These are phyloP conservation scores for Forsythia viridissima DNA, from an alignment of 257 asterid genomes.

Conservation along the genomic window DNA sequence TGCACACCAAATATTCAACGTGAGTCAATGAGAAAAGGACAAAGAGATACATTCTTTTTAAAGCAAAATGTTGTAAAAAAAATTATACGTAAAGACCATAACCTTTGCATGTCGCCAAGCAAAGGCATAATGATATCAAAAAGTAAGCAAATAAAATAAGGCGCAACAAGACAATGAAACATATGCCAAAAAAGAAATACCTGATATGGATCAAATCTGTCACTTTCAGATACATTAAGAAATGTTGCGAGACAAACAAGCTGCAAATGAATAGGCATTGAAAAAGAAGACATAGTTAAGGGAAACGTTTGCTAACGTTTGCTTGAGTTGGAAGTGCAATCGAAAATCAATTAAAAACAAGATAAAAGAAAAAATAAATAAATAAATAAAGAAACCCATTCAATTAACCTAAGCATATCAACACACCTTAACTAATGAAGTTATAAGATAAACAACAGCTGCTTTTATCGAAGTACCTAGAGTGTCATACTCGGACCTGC, in stretches of 20 bases:
- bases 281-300: background rate
- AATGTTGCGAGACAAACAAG: constrained; percentile 96
- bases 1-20: background rate
- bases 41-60: background rate
- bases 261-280: constrained; percentile 40
- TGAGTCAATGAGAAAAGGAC: background rate
- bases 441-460: constrained; percentile 75
- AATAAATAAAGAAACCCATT: background rate
- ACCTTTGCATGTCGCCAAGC: background rate
- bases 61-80: background rate
- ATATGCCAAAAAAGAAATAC: constrained; percentile 30
- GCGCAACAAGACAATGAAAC: background rate
- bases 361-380: background rate
- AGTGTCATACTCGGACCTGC: constrained; percentile 93
- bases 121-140: background rate
- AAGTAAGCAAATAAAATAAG: background rate
- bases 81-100: background rate
- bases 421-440: constrained; percentile 84
- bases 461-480: constrained; percentile 83
- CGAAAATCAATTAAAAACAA: background rate
- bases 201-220: constrained; percentile 96
- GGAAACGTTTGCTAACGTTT: background rate
- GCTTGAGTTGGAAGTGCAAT: background rate
- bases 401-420: background rate
- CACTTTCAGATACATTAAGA: constrained; percentile 88